These are phyloP conservation scores for Ilyonectria mors-panacis DNA, from an alignment of 2,329 filamentous ascomycete genomes.

Conservation along the genomic window DNA sequence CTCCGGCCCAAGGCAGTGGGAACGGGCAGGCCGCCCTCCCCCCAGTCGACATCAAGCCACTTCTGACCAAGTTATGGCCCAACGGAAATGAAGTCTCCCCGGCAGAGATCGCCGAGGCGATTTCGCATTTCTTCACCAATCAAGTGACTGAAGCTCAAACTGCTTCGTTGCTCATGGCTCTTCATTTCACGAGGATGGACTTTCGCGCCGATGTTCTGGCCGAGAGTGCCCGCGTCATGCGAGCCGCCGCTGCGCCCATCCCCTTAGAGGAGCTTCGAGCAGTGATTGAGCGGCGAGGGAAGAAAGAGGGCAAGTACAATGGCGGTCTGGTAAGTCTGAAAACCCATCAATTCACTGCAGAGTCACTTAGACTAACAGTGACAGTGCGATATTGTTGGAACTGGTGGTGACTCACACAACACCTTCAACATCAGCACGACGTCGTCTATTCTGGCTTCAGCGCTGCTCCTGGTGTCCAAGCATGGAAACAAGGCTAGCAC, in stretches of 20 bases:
- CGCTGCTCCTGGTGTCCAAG: slow-evolving; percentile 89
- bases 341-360: background rate
- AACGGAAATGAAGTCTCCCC: slow-evolving; percentile 72
- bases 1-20: slow-evolving; percentile 44
- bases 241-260: slow-evolving; percentile 81
- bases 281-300: slow-evolving; percentile 72
- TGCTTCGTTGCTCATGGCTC: slow-evolving; percentile 87
- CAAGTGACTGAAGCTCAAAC: slow-evolving; percentile 90
- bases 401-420: slow-evolving; percentile 95
- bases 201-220: slow-evolving; percentile 88
- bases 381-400: slow-evolving; percentile 93
- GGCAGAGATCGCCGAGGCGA: slow-evolving; percentile 88
- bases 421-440: slow-evolving; percentile 99
- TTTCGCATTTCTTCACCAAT: slow-evolving; percentile 93
- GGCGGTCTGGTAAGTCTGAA: slow-evolving; percentile 81
- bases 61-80: slow-evolving; percentile 82
- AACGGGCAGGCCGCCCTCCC: slow-evolving; percentile 50
- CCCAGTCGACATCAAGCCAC: slow-evolving; percentile 75
- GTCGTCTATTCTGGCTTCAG: slow-evolving; percentile 90
- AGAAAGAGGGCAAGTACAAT: slow-evolving; percentile 79
- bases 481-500: slow-evolving; percentile 97
- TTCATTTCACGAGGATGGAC: slow-evolving; percentile 93
- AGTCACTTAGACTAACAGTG: slow-evolving; percentile 25
- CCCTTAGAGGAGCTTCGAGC: slow-evolving; percentile 74
- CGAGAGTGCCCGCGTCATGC: slow-evolving; percentile 87